phyloP scores from a whole-genome alignment of 345 rosid species.

The Anastatica hierochuntica region DNA sequence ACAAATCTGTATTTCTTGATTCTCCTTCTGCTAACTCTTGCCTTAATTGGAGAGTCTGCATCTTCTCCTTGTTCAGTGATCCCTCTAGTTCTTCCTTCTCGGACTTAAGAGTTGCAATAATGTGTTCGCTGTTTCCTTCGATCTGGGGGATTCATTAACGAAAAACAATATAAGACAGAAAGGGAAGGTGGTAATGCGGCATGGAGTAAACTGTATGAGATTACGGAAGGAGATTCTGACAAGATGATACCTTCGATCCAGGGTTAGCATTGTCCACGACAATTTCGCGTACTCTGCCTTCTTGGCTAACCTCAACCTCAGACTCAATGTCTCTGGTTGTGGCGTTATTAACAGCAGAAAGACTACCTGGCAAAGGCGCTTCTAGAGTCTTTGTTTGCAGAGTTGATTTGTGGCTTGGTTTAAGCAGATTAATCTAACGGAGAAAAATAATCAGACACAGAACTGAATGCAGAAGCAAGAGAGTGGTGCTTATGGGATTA shows the following conservation, averaged over 20 bases:
- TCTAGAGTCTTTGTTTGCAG: conserved; percentile 56
- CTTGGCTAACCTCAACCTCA: conserved; percentile 65
- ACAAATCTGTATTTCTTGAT: conserved; percentile 55
- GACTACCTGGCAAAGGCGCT: conserved; percentile 58
- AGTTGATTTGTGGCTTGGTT: conserved; percentile 90
- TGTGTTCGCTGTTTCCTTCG: conserved; percentile 36
- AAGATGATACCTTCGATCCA: conserved; percentile 41
- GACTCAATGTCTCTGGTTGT: conserved; percentile 85
- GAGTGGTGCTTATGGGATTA: not conserved
- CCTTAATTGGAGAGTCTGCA: conserved; percentile 58
- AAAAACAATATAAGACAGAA: too few species aligned
- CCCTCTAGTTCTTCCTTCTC: conserved; percentile 80
- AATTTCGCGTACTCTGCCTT: conserved; percentile 83
- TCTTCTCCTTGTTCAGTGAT: conserved; percentile 61
- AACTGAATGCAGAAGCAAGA: not conserved
- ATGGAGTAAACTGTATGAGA: too few species aligned
- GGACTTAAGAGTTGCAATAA: conserved; percentile 45
- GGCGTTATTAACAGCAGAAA: conserved; percentile 57
- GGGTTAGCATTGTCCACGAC: conserved; percentile 57
- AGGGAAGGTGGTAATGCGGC: conserved; percentile 1
- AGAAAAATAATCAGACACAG: conserved; percentile 14
- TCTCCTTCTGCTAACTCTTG: conserved; percentile 72
- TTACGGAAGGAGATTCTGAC: conserved; percentile 1
- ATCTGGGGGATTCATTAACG: too few species aligned
- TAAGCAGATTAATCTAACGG: conserved; percentile 71